These are phyloP conservation scores for Trichomonas tenax DNA, from an alignment of 208 protist genomes.

Conservation along the genomic window DNA sequence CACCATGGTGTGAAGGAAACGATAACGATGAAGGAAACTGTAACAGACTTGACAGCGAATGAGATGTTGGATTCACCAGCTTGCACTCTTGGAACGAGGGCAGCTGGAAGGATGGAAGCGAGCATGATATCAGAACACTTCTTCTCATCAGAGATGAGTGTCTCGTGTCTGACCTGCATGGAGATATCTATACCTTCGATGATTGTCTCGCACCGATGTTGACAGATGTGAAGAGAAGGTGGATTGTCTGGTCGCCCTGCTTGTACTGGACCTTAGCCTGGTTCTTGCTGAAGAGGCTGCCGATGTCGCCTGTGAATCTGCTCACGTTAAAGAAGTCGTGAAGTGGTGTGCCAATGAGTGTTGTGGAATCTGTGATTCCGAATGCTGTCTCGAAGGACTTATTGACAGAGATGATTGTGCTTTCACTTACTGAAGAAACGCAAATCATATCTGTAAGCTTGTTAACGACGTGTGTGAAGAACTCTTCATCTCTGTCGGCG, in stretches of 20 bases:
- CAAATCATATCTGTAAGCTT: neutral
- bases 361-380: neutral
- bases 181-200: neutral
- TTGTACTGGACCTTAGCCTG: neutral
- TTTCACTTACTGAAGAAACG: neutral
- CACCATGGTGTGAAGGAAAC: slow-evolving; percentile 2
- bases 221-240: neutral
- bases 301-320: neutral
- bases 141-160: neutral
- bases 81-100: neutral
- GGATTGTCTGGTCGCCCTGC: neutral
- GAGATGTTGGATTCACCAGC: neutral
- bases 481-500: neutral
- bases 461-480: neutral
- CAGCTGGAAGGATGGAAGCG: neutral
- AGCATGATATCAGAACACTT: neutral
- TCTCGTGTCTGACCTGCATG: neutral
- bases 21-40: neutral
- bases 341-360: neutral
- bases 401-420: neutral
- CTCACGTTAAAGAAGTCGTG: neutral
- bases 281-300: neutral
- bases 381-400: neutral
- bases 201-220: neutral
- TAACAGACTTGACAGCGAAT: neutral